Evolutionary conservation across 2,329 filamentous ascomycete genomes (phyloP), one percentile per base, ranked within the genome.

Genomic region (Fusarium poae): DNA sequence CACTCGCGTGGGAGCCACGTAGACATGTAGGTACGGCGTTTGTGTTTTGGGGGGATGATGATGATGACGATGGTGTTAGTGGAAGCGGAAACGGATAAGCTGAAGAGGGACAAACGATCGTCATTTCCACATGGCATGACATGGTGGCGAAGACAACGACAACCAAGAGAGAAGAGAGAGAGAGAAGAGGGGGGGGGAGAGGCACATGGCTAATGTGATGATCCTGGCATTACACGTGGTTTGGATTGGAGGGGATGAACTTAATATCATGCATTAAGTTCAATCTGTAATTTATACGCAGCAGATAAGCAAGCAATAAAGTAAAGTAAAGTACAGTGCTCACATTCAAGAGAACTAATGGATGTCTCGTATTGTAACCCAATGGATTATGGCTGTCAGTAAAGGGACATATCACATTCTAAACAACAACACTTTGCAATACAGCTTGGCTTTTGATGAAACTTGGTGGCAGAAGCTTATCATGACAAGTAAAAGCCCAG

Each of bases 161-260:
- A 50, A 39, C 23, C 23, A 29, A 25, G 29, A 39, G 48, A 27
- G 18, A 39, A 39, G 32, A 50, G 48, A 32, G n/a, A 27, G 35
- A 16, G 15, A 12, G 29, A 21, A 50, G 34, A 11, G n/a, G 29
- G 20, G 48, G 35, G 48, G 16, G 21, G 16, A 54, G 51, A 54
- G 25, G 48, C 57, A 61, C 57, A 62, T 62, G 53, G 54, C 54
- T 45, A 62, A 30, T 20, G 42, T 53, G 49, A 27, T 42, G 54
- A 68, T 68, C 63, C 55, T 20, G 27, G 35, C 37, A 54, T 40
- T 50, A 52, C 63, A 67, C 63, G 65, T 68, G 65, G 65, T 49
- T 51, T 62, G 37, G 27, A 65, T 50, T 58, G 43, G 58, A 62
- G 57, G 43, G 58, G 45, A 51, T 21, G 35, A 34, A 52, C 46